Percentiles rank a stretch among this genome's conserved stretches.
phyloP scores from a whole-genome alignment of 495 filamentous ascomycete species.

The Elasticomyces elasticus region DNA sequence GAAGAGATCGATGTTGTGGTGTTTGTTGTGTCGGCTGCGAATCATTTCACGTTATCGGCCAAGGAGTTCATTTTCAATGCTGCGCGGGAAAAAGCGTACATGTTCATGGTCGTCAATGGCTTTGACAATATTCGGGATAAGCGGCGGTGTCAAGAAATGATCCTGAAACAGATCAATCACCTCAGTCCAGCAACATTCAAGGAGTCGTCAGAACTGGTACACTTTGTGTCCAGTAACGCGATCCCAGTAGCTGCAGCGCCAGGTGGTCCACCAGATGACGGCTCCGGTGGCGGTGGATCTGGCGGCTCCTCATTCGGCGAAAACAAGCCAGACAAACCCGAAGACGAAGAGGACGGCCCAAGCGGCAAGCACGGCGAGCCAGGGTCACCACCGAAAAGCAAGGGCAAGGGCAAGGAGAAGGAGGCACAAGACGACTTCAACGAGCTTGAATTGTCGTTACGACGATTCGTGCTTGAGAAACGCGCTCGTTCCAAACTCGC shows the following conservation, averaged over 20 bases:
- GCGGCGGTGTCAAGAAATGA: slow-evolving; percentile 74
- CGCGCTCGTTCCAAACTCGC: slow-evolving; percentile 90
- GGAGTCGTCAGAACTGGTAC: slow-evolving; percentile 83
- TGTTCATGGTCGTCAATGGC: slow-evolving; percentile 97
- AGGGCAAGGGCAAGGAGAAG: slow-evolving; percentile 82
- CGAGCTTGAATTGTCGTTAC: slow-evolving; percentile 73
- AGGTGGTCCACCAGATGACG: slow-evolving; percentile 39
- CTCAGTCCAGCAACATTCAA: slow-evolving; percentile 88
- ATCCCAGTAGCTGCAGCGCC: slow-evolving; percentile 60
- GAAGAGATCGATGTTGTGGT: slow-evolving; percentile 99
- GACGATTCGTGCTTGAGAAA: slow-evolving; percentile 93
- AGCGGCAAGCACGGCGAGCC: slow-evolving; percentile 38
- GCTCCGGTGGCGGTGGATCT: slow-evolving; percentile 46
- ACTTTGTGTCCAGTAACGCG: slow-evolving; percentile 95
- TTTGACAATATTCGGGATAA: slow-evolving; percentile 93
- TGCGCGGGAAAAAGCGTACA: slow-evolving; percentile 92
- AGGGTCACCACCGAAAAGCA: slow-evolving; percentile 51
- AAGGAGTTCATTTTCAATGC: slow-evolving; percentile 96
- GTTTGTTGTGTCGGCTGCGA: slow-evolving; percentile 93
- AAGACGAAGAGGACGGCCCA: slow-evolving; percentile 40
- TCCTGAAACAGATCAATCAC: slow-evolving; percentile 73
- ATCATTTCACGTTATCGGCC: slow-evolving; percentile 92
- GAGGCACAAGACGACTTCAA: slow-evolving; percentile 84
- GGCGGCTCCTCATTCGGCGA: slow-evolving; percentile 29
- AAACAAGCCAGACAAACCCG: slow-evolving; percentile 44